Evolutionary conservation across 2,329 filamentous ascomycete genomes (phyloP), one percentile per base, ranked within the genome.

Genomic region (Septoria linicola): DNA sequence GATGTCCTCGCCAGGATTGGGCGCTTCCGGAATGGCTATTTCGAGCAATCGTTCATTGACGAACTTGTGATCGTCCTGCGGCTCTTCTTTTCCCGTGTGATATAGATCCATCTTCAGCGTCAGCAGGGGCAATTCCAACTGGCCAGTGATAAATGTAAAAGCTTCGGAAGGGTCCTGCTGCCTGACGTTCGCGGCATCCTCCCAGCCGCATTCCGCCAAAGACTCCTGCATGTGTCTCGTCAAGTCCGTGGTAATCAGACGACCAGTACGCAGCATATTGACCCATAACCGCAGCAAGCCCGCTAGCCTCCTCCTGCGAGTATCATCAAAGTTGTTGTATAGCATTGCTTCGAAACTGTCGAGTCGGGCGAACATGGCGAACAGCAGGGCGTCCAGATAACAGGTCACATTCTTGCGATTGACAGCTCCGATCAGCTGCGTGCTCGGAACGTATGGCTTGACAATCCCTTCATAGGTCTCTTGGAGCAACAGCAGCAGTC

Each of bases 101-200:
- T 92, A 96, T 11, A 97, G 83, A 66, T 97, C 91, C 75, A 96
- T 92, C 67, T 96, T 95, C 31, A 97, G 72, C 0, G 91, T 91
- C 20, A 97, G 79, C 1, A 97, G 77, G 5, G 93, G 93, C 13
- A 97, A 72, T 62, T 95, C 85, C 16, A 99, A 78, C 17, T 86
- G 89, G 59, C 90, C 91, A 0, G 92, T 96, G 58, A 99, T 90
- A 68, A 96, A 96, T 0, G 85, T 88, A 67, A 97, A 97, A 1
- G 91, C 91, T 70, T 99, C 93, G 0, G 93, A 96, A 0, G 89
- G 89, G 69, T 99, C 93, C 71, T 99, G 93, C 66, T 97, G 93
- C 61, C 84, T 80, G n/a, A 88, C 67, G 51, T 80, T 72, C 17
- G 80, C 80, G 40, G 91, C 91, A 51, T 95, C 90, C 60, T 80